A percentile compares a stretch with the other conserved stretches of the same genome.
Evolutionary conservation across 2,329 filamentous ascomycete genomes (phyloP).

Genomic region (Colletotrichum neosansevieriae): DNA sequence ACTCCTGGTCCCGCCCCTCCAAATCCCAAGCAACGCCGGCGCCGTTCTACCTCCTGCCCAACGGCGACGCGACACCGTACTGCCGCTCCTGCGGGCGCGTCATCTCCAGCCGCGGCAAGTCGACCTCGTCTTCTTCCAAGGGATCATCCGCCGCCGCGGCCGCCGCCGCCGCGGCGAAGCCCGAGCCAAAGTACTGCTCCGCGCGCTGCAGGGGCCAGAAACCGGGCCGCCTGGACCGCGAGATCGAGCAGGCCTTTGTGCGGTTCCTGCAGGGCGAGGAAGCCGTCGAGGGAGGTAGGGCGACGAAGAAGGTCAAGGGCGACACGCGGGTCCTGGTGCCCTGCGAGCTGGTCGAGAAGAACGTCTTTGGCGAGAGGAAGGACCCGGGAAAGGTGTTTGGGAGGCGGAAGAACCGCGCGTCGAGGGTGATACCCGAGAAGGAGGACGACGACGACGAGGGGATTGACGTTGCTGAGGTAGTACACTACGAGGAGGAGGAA

Average conservation of each 20-base stretch:
- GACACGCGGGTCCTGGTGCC: constrained; percentile 63
- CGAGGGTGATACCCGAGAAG: constrained; percentile 48
- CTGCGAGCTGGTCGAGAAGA: constrained; percentile 61
- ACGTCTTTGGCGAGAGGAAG: constrained; percentile 60
- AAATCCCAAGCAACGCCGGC: constrained; percentile 59
- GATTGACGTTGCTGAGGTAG: constrained; percentile 49
- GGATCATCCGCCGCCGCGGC: neutral
- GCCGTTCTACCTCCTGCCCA: constrained; percentile 64
- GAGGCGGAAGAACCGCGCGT: constrained; percentile 58
- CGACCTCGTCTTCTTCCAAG: constrained; percentile 46
- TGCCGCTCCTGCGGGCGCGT: constrained; percentile 69
- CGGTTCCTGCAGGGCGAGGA: constrained; percentile 46
- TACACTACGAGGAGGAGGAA: constrained; percentile 43
- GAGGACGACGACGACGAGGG: constrained; percentile 39
- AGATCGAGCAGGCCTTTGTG: constrained; percentile 64
- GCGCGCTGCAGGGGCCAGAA: constrained; percentile 65
- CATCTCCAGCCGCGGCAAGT: constrained; percentile 54
- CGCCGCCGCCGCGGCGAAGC: no score
- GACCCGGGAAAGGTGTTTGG: constrained; percentile 57
- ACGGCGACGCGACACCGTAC: constrained; percentile 63
- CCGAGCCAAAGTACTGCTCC: constrained; percentile 66
- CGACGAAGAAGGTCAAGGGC: constrained; percentile 56
- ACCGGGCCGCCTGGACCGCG: constrained; percentile 60
- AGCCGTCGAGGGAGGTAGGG: constrained; percentile 15
- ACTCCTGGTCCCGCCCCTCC: constrained; percentile 54